Percentiles rank a stretch among this genome's conserved stretches.
Conservation (phyloP, 2,329 filamentous ascomycete species). For the Ophiosphaerella herpotricha region DNA sequence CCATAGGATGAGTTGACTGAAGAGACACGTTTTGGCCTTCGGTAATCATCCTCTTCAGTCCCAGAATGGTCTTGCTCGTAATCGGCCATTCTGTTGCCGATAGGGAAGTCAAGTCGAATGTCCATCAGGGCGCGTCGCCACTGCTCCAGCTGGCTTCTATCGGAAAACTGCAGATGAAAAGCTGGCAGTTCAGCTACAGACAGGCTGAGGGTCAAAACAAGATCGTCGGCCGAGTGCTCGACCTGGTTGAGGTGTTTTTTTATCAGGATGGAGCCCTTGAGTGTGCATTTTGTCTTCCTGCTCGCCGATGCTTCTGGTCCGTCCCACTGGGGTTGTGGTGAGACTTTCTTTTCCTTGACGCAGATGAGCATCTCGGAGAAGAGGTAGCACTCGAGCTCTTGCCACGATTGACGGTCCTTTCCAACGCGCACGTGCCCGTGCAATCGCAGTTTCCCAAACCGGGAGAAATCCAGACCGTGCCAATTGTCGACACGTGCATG, state of each 20-base stretch:
- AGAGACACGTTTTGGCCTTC: conserved; percentile 71
- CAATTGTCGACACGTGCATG: conserved; percentile 93
- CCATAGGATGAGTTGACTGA: conserved; percentile 87
- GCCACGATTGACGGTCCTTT: conserved; percentile 96
- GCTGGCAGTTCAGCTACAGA: conserved; percentile 91
- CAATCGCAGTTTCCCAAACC: conserved; percentile 89
- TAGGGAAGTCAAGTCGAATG: conserved; percentile 70
- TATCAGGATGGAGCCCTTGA: conserved; percentile 97
- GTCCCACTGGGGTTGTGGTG: conserved; percentile 68
- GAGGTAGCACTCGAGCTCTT: conserved; percentile 94
- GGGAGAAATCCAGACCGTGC: conserved; percentile 91
- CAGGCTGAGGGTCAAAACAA: conserved; percentile 83
- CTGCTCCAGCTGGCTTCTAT: conserved; percentile 79
- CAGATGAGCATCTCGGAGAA: conserved; percentile 99
- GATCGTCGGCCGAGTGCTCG: conserved; percentile 72
- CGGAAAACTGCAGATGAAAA: conserved; percentile 90
- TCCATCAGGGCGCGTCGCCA: conserved; percentile 90
- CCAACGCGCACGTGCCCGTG: conserved; percentile 91
- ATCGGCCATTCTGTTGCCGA: conserved; percentile 64
- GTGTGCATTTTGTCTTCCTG: conserved; percentile 76
- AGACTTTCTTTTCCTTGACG: conserved; percentile 91
- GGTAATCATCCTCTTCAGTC: conserved; percentile 85
- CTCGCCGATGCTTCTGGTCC: conserved; percentile 54
- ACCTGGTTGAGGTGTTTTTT: conserved; percentile 97
- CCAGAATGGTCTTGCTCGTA: conserved; percentile 82